Evolutionary conservation across 202 grass and related monocot genomes (phyloP).

Genomic region (Carex arenaria): DNA sequence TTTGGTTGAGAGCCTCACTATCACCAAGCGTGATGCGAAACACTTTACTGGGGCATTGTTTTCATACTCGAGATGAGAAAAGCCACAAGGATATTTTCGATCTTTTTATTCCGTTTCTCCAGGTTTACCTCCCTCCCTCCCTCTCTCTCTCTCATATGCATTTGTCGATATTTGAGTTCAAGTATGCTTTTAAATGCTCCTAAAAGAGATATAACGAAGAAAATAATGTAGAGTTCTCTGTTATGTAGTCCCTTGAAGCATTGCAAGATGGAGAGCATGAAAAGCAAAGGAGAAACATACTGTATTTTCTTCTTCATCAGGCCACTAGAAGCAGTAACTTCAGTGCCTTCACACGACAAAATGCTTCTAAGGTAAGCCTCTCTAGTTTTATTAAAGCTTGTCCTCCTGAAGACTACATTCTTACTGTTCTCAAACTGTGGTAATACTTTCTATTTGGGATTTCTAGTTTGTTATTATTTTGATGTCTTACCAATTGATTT

Average conservation of each 20-base stretch:
- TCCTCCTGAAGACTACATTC: not conserved
- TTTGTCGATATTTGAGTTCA: not conserved
- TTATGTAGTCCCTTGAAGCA: constrained; percentile 82
- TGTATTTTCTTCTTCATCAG: constrained; percentile 99
- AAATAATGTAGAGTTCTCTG: constrained; percentile 23
- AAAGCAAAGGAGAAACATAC: constrained; percentile 93
- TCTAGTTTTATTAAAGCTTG: constrained; percentile 15
- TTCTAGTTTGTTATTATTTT: not conserved
- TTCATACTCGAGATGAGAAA: constrained; percentile 94
- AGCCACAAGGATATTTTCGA: constrained; percentile 98
- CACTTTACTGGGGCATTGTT: constrained; percentile 92
- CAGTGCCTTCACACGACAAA: constrained; percentile 76
- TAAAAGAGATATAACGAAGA: not conserved
- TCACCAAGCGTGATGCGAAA: constrained; percentile 95
- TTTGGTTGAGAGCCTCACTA: constrained; percentile 93
- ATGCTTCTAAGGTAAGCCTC: constrained; percentile 67
- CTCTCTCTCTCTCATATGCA: not conserved
- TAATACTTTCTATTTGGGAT: not conserved
- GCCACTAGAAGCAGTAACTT: constrained; percentile 92
- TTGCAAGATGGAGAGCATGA: constrained; percentile 97
- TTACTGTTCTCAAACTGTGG: not conserved
- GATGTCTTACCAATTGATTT: not conserved
- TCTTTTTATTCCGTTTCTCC: constrained; percentile 97
- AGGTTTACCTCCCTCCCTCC: constrained; percentile 42
- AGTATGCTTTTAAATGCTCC: not conserved